Base-by-base conservation (phyloP, 352 stramenopile species). In the Sclerospora graminicola region DNA sequence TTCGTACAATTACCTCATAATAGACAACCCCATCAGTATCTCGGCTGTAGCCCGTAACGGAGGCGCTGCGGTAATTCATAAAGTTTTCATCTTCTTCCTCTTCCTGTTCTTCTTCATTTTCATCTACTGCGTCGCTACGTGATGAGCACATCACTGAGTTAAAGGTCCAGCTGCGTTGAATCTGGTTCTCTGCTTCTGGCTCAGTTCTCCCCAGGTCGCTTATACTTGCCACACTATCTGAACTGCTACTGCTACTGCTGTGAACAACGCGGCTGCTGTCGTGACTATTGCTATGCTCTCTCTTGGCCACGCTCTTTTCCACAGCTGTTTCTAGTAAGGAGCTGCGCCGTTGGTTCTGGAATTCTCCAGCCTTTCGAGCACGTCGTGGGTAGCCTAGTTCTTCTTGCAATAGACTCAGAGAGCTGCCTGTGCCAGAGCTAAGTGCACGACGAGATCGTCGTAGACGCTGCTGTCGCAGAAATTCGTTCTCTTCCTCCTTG, bases 1-100 rank as follows among this genome's bases (percentile, higher is more conserved):
- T 84, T 31, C 70, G 58, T 39, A 88, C 68, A 23, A 85, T 72
- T 45, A 88, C 80, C 51, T 88, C 75, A 41, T 88, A 88, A 54
- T 85, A 88, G 11, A 85, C 70, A 37, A 88, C 51, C 13, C 72
- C 75, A 53, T 88, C 75, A 0, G 69, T 75, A 45, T 84, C 75
- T 28, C 73, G 65, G 29, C 72, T 83, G 63, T 84, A 88, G 24
- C 75, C 75, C 9, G 75, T 84, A 35, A 88, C 71, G 6, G 65
- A 80, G 0, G 70, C 75, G 14, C 77, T 46, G 18, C 75, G 72
- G 31, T 70, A 63, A 51, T 84, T 71, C 40, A 88, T 66, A 52
- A 88, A 88, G 47, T 88, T 84, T 16, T 84, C 66, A 13, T 77
- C 66, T 2, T 84, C 66, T 2, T 84, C 74, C 5, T 71, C 55